Percentiles rank a stretch among this genome's conserved stretches.
Evolutionary conservation across 768 basidiomycete genomes (phyloP).

Genomic region (Suillus hirtellus): DNA sequence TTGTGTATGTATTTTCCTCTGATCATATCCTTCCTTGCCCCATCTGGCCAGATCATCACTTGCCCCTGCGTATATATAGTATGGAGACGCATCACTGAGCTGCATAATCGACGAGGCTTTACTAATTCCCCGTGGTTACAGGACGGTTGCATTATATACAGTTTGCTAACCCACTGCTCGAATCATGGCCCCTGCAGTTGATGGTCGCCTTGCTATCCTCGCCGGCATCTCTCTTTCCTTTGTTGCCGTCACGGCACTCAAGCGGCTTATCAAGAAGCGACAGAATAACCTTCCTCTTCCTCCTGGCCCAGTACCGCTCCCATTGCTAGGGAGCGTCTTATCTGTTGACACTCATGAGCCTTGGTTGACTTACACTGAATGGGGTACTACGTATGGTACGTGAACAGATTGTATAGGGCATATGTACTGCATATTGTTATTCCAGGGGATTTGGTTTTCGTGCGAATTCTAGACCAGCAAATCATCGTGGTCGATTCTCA

Average conservation of each 20-base stretch:
- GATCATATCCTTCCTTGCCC: no score
- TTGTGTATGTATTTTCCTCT: no score
- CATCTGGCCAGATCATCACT: no score
- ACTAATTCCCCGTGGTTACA: background rate
- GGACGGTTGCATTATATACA: background rate
- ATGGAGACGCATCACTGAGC: no score
- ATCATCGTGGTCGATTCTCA: constrained; percentile 8
- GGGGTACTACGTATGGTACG: constrained; percentile 16
- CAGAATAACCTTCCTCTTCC: background rate
- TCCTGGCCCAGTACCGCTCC: background rate
- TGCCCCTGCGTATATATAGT: no score
- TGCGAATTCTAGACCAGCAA: constrained; percentile 7
- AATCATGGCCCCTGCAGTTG: background rate
- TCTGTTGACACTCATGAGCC: background rate
- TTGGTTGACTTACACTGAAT: background rate
- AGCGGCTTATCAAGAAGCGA: background rate
- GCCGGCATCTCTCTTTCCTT: background rate
- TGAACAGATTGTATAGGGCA: background rate
- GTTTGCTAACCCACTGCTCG: background rate
- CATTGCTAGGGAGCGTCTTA: background rate
- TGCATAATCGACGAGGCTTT: no score
- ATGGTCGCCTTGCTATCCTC: background rate
- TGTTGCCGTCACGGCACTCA: background rate
- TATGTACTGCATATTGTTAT: background rate
- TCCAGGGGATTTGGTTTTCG: constrained; percentile 9